Evolutionary conservation across 768 basidiomycete species (phyloP).

Genomic region (Xerocomellus amylosporus): DNA sequence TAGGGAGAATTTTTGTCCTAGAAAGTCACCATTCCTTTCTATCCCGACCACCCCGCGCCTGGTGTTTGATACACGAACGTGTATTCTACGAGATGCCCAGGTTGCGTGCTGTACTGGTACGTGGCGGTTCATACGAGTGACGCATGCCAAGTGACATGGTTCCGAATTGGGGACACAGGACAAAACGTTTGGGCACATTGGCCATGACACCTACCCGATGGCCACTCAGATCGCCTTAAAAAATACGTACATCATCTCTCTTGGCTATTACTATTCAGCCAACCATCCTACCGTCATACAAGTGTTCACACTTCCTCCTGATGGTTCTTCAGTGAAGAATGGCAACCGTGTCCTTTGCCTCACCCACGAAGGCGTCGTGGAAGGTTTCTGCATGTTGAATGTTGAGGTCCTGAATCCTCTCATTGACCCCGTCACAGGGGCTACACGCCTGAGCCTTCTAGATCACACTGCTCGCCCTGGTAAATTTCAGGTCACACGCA

Average conservation of each 20-base stretch:
- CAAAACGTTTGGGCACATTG: neutral
- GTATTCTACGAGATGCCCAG: neutral
- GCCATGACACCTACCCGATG: fast-evolving
- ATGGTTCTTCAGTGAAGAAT: neutral
- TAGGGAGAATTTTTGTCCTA: fast-evolving
- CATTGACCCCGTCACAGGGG: neutral
- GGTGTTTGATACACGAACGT: constrained; percentile 2
- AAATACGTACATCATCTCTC: neutral
- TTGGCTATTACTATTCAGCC: no score
- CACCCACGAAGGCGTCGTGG: neutral
- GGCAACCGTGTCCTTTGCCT: neutral
- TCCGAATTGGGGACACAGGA: neutral
- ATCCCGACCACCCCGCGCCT: neutral
- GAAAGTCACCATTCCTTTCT: neutral
- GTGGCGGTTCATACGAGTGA: constrained; percentile 8
- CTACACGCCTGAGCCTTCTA: neutral
- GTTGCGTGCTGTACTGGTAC: neutral
- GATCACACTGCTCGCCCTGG: no score
- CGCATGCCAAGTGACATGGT: neutral
- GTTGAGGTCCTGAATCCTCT: neutral
- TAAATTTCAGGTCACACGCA: neutral
- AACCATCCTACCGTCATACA: neutral
- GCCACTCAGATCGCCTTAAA: neutral
- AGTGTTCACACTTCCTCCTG: neutral
- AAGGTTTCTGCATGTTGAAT: fast-evolving